Evolutionary conservation across 768 basidiomycete genomes (phyloP), one percentile per base, ranked within the genome.

Genomic region (Leccinum pellstonianum): DNA sequence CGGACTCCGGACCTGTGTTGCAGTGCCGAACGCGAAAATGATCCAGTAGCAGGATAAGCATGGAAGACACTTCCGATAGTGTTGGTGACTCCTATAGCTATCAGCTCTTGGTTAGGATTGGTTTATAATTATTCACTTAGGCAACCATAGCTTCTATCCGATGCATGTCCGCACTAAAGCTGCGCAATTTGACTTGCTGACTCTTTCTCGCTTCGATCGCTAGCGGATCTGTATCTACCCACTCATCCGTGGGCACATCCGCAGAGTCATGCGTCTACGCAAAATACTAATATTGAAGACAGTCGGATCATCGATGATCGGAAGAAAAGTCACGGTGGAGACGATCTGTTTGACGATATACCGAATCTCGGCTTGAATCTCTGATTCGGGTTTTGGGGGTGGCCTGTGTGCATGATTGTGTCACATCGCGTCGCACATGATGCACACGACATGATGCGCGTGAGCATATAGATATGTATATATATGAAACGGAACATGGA

Each of bases 311-410:
- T 96, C 90, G 57, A 99, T 89, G 63, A 95, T 90, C 0, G 97
- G 97, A 59, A 99, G 80, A 76, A 97, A 98, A 9, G 96, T 97
- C 61, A 96, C 94, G 74, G 91, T 94, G 49, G 92, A 92, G 46
- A 97, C 94, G 68, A 99, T 98, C 73, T 99, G 97, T 77, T 98
- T 97, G 71, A 99, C 84, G 67, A 98, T 98, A 52, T 93, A 93
- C 19, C 96, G 86, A 62, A 99, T 98, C 81, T 99, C 96, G 33
- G 91, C 92, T 74, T 97, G 94, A 50, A 98, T 96, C 69, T 98
- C 93, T 17, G 89, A 76, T 66, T 93, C 91, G 2, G 90, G 86
- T 67, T 93, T 92, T 1, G 85, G 75, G 52, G 81, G 74, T 62
- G 76, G 75, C 50, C 85, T 87, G 71, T 52, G 4, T 5, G 23